Evolutionary conservation across 176 grass and related monocot species (phyloP).

Genomic region (Eragrostis curvula): DNA sequence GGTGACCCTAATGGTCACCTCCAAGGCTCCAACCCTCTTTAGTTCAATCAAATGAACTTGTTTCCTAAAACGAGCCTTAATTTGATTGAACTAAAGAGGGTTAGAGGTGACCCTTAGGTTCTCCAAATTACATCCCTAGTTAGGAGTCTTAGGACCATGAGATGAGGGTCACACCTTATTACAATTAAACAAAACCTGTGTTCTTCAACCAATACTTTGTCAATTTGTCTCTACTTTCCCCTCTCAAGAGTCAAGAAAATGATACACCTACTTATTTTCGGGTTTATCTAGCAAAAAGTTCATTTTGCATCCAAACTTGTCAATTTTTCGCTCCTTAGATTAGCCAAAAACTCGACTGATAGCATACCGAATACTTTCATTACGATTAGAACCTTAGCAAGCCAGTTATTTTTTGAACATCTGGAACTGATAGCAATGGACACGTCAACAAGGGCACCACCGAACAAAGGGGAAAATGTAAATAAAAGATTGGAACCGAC

Average conservation of each 20-base stretch:
- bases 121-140: too few species aligned
- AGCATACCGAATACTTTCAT: too few species aligned
- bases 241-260: not conserved
- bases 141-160: too few species aligned
- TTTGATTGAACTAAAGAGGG: too few species aligned
- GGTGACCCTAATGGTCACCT: too few species aligned
- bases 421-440: not conserved
- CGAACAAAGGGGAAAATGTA: not conserved
- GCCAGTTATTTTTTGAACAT: not conserved
- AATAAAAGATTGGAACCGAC: not conserved
- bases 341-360: too few species aligned
- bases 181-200: not conserved
- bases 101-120: too few species aligned
- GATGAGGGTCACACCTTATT: not conserved
- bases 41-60: too few species aligned
- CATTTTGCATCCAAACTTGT: not conserved
- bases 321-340: not conserved
- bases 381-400: not conserved
- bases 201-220: not conserved
- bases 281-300: not conserved
- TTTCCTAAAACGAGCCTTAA: too few species aligned
- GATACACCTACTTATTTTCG: not conserved
- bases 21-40: too few species aligned
- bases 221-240: not conserved
- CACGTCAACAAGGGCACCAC: not conserved